Evolutionary conservation across 2,329 filamentous ascomycete species (phyloP), one percentile per base, ranked within the genome.

Genomic region (Aspergillus pseudonomiae): DNA sequence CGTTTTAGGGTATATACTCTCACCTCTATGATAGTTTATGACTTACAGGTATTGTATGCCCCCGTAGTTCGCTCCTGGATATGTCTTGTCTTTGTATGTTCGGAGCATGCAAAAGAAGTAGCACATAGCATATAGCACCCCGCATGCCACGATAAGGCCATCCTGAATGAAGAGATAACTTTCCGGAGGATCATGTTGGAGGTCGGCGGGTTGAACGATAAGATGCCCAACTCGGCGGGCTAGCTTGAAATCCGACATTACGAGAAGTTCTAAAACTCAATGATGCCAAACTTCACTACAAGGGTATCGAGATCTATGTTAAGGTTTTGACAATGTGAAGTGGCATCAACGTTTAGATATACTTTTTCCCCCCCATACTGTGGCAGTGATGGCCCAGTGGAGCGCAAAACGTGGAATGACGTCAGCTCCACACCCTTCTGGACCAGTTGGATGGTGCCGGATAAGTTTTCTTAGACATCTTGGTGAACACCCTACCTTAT

Each of bases 101-200:
- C 64, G 61, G 19, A 59, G 54, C 54, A 65, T 67, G 36, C 60
- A 67, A 26, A 69, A 70, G 4, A 64, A 46, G 39, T 70, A 70
- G 9, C 61, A 65, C 9, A 70, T 45, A n/a, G 66, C 65, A 26
- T 70, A 70, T 6, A 70, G 41, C 4, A 68, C 54, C 1, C 68
- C 68, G 39, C 68, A 69, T 48, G 62, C 39, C n/a, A 70, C 66
- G 24, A 69, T 70, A 14, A 70, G 62, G 1, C 68, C 68, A 60
- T 70, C 68, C n/a, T 70, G 67, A 6, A 70, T 60, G 30, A 63
- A 70, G 1, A 70, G 61, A 52, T 69, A 70, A 41, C 67, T 67
- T 55, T 70, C 68, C 7, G 68, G 67, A 1, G 68, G 68, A 24
- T 64, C 45, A n/a, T 65, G 61, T 2, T 36, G 36, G 6, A 58